Conservation (phyloP, 441 rosid genomes). For the Erodium trifolium region DNA sequence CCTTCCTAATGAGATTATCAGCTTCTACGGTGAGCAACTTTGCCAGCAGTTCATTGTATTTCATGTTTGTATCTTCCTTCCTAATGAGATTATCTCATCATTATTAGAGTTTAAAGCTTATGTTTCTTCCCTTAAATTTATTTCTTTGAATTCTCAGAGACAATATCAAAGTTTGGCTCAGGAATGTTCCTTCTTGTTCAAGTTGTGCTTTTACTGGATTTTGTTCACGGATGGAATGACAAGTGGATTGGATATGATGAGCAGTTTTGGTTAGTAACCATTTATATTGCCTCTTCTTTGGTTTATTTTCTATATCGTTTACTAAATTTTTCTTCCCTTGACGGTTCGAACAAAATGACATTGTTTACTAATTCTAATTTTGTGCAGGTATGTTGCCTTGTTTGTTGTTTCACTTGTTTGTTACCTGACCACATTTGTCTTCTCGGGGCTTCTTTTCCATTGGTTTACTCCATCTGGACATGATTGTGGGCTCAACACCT, state of each 20-base stretch:
- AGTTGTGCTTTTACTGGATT: conserved; percentile 75
- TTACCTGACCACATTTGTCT: conserved; percentile 65
- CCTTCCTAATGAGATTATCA: conserved; percentile 58
- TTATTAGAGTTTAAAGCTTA: no score
- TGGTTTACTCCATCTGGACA: conserved; percentile 97
- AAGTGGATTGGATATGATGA: conserved; percentile 97
- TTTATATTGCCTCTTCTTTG: neutral
- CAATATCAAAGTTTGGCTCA: conserved; percentile 80
- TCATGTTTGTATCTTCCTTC: conserved; percentile 6
- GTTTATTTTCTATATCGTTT: neutral
- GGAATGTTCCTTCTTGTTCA: conserved; percentile 85
- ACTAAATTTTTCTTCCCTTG: neutral
- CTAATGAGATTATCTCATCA: no score
- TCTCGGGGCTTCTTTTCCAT: conserved; percentile 77
- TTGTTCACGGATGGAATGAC: conserved; percentile 87
- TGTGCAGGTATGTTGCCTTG: conserved; percentile 69
- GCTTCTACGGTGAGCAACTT: conserved; percentile 51
- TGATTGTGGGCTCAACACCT: conserved; percentile 85
- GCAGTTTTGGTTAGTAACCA: conserved; percentile 59
- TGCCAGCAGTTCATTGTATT: conserved; percentile 20
- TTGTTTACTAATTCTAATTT: conserved; percentile 9
- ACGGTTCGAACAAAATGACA: neutral
- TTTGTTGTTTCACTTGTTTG: conserved; percentile 71
- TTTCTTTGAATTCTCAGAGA: conserved; percentile 41
- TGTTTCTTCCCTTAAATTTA: neutral